A percentile compares a stretch with the other conserved stretches of the same genome.
Conservation (phyloP, 2,329 filamentous ascomycete genomes). For the Fusarium protoensiforme region DNA sequence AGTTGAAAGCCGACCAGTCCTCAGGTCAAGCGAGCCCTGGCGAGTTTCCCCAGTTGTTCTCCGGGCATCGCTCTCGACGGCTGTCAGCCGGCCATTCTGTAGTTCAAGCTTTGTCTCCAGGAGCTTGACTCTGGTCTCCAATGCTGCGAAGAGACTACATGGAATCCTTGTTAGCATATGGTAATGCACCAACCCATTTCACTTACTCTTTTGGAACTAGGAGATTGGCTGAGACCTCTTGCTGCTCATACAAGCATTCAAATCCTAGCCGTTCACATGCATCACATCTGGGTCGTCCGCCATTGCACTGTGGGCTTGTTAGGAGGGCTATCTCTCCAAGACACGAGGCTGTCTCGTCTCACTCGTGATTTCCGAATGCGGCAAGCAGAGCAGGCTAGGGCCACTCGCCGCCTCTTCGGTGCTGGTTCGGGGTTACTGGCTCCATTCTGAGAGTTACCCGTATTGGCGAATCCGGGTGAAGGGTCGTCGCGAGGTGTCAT, state of each 20-base stretch:
- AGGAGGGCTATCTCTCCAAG: neutral
- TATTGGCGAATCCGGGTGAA: neutral
- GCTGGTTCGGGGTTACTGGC: neutral
- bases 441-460: neutral
- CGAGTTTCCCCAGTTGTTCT: neutral
- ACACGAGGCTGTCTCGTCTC: neutral
- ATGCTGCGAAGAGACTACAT: neutral
- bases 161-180: neutral
- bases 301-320: slow-evolving; percentile 12
- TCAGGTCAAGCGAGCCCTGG: neutral
- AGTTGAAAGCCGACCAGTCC: neutral
- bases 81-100: slow-evolving; percentile 11
- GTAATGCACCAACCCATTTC: neutral
- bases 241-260: slow-evolving; percentile 22
- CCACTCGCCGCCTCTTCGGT: slow-evolving; percentile 7
- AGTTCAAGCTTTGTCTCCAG: slow-evolving; percentile 4
- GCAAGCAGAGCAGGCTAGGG: slow-evolving; percentile 9
- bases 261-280: slow-evolving; percentile 18
- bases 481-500: neutral
- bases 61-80: neutral
- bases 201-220: neutral
- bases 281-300: slow-evolving; percentile 16
- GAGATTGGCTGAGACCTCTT: slow-evolving; percentile 6
- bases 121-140: slow-evolving; percentile 16
- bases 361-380: slow-evolving; percentile 13